Evolutionary conservation across 2,329 filamentous ascomycete genomes (phyloP), one percentile per base, ranked within the genome.

Genomic region (Aureobasidium sp.): DNA sequence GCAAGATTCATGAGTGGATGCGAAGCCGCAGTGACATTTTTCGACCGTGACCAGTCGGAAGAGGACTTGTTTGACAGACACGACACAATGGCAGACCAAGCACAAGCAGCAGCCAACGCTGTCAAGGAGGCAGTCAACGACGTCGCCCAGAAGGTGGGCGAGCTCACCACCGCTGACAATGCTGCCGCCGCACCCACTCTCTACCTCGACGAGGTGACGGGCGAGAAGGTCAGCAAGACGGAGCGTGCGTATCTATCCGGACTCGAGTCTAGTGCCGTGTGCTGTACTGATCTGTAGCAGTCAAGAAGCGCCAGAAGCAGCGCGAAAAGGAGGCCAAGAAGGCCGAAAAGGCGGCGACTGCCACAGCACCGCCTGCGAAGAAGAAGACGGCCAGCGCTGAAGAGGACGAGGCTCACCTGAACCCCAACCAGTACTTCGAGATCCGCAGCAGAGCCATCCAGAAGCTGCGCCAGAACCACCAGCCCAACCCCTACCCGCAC

Each of bases 301-400:
- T 97, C 70, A 98, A 98, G 88, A 91, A 88, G 77, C 84, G 91
- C 65, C 82, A 90, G 76, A 98, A 98, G 88, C 79, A 85, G 68
- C 85, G 91, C 61, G 82, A 91, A 71, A 83, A 81, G 71, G 90
- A 94, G 57, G 86, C 86, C 61, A 88, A 90, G 75, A 96, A 95
- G 85, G 83, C 83, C 62, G 83, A 89, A 74, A 91, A 89, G 78
- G 86, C 83, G 24, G 86, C 88, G 49, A 77, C 81, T 47, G 77
- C 83, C 56, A 59, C 63, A 16, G 76, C 80, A 35, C 76, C 81
- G 30, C 78, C 80, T 35, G 76, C 77, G 59, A 74, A 78, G 58
- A 75, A 76, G 63, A 83, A 84, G 74, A 78, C 79, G 68, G 74
- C 78, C 58, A 78, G 74, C 39, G 74, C 74, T 55, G 79, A 81